Percentiles rank a stretch among this genome's conserved stretches.
Evolutionary conservation across 495 filamentous ascomycete genomes (phyloP).

Genomic region (Tetracladium setigerum): DNA sequence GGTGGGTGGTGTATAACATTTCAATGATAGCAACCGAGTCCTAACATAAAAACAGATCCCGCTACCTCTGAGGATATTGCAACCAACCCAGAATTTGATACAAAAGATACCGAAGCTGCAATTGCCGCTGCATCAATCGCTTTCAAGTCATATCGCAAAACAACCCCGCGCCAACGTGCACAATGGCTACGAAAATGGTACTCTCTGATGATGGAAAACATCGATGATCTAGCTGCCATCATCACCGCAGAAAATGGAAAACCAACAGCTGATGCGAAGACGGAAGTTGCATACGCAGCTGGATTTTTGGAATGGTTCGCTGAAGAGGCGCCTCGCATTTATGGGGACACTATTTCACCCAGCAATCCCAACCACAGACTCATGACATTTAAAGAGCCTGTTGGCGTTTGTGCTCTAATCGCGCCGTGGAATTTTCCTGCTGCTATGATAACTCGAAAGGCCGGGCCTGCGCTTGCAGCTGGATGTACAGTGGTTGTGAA

Average conservation of each 20-base stretch:
- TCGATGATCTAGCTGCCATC: constrained; percentile 78
- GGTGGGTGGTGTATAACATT: constrained; percentile 1
- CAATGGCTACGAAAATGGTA: constrained; percentile 82
- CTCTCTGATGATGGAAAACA: constrained; percentile 74
- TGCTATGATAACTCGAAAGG: constrained; percentile 33
- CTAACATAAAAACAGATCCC: constrained; percentile 40
- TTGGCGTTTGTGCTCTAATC: constrained; percentile 27
- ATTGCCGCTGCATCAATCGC: constrained; percentile 59
- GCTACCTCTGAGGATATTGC: constrained; percentile 59
- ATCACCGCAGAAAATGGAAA: constrained; percentile 84
- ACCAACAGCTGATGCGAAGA: constrained; percentile 60
- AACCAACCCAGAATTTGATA: constrained; percentile 60
- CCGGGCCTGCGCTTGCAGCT: constrained; percentile 28
- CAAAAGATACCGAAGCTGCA: constrained; percentile 52
- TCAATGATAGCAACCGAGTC: too few species aligned
- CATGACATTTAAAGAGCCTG: constrained; percentile 27
- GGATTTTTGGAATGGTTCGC: constrained; percentile 74
- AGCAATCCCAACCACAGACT: constrained; percentile 12
- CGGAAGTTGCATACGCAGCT: constrained; percentile 65
- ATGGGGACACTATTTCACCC: constrained; percentile 48
- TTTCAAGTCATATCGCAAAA: constrained; percentile 66
- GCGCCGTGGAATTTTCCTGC: constrained; percentile 30
- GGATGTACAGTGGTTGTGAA: constrained; percentile 76
- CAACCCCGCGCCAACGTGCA: constrained; percentile 67
- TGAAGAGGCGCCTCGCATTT: constrained; percentile 62